Evolutionary conservation across 345 rosid species (phyloP).

Genomic region (Camelina laxa): DNA sequence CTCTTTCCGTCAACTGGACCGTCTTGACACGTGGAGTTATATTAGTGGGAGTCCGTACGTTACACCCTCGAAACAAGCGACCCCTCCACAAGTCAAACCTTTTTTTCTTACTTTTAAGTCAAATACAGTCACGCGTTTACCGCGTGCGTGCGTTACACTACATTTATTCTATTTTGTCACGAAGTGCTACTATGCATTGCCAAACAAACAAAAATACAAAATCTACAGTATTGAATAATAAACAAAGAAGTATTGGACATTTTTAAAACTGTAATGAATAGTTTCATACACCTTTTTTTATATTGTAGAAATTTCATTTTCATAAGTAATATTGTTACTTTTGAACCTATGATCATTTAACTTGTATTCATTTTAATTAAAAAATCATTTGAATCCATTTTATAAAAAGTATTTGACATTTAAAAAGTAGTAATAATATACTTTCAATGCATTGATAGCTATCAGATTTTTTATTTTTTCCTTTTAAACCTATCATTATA

Average conservation of each 20-base stretch:
- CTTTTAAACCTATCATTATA: not conserved
- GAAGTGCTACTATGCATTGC: too few species aligned
- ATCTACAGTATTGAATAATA: not conserved
- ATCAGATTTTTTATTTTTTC: not conserved
- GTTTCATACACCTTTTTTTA: not conserved
- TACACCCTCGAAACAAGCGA: slow-evolving; percentile 18
- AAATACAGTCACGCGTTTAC: slow-evolving; percentile 35
- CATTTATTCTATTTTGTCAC: slow-evolving; percentile 21
- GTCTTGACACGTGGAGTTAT: slow-evolving; percentile 44
- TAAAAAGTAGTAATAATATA: too few species aligned
- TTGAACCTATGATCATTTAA: too few species aligned
- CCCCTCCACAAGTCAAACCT: slow-evolving; percentile 39
- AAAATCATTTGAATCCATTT: too few species aligned
- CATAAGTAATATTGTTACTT: too few species aligned
- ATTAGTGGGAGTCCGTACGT: slow-evolving; percentile 32
- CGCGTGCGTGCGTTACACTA: slow-evolving; percentile 41
- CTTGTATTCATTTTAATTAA: too few species aligned
- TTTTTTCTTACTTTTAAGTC: slow-evolving; percentile 29
- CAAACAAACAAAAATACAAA: not conserved
- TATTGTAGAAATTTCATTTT: not conserved
- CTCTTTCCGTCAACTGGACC: slow-evolving; percentile 28
- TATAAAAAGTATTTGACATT: too few species aligned
- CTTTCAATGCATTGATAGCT: too few species aligned
- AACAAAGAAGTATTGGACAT: not conserved
- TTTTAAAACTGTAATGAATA: not conserved